A percentile compares a stretch with the other conserved stretches of the same genome.
Evolutionary conservation across 73 alveolate genomes (phyloP).

Genomic region (Symbiodinium pilosum): DNA sequence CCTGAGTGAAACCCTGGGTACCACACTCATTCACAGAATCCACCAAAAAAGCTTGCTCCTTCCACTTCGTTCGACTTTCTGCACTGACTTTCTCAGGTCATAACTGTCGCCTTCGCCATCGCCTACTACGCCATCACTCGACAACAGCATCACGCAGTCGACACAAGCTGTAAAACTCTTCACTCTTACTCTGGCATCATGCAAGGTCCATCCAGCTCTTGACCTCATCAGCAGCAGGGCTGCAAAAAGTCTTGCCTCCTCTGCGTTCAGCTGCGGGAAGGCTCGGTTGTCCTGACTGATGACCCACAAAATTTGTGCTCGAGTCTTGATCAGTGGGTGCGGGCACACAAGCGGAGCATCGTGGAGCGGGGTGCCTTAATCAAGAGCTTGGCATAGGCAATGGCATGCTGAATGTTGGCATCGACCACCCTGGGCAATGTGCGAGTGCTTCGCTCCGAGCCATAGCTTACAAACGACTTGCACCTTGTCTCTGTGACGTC

Average conservation of each 20-base stretch:
- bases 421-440: conserved; percentile 75
- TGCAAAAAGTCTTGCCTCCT: conserved; percentile 46
- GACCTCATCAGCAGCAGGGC: too few species aligned
- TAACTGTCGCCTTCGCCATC: too few species aligned
- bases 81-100: too few species aligned
- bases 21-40: too few species aligned
- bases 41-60: background rate
- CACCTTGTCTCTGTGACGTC: conserved; percentile 83
- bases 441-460: background rate
- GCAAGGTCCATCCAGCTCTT: too few species aligned
- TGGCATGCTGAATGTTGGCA: conserved; percentile 93
- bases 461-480: background rate
- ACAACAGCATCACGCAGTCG: too few species aligned
- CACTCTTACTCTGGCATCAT: too few species aligned
- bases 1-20: background rate
- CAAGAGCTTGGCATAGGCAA: conserved; percentile 81
- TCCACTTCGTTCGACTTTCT: background rate
- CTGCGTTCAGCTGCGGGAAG: conserved; percentile 87
- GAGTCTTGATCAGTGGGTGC: background rate
- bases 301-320: background rate
- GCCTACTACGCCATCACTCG: too few species aligned
- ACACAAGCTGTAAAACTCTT: too few species aligned
- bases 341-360: too few species aligned
- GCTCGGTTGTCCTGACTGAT: conserved; percentile 34
- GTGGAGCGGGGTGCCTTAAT: conserved; percentile 45